Conservation (phyloP, 1,284 basidiomycete genomes). For the Leccinum glutinopallens region DNA sequence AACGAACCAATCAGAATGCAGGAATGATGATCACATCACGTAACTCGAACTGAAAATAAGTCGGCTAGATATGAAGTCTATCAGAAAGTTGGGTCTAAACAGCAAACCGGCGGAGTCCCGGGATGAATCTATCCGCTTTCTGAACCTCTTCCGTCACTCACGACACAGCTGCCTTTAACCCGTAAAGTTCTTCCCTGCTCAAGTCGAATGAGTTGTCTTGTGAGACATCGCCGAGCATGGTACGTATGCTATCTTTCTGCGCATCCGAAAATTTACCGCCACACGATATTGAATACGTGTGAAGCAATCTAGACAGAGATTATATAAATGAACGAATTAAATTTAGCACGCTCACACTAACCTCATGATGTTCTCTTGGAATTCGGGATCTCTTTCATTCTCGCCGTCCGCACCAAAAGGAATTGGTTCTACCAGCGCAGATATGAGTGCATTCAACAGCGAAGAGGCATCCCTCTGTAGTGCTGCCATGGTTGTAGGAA, state of each 20-base stretch:
- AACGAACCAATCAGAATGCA: conserved; percentile 27
- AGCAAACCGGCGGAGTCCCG: conserved; percentile 3
- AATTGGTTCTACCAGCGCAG: conserved; percentile 51
- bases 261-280: conserved; percentile 41
- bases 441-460: conserved; percentile 45
- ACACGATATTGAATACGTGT: conserved; percentile 55
- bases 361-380: conserved; percentile 79
- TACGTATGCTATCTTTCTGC: conserved; percentile 46
- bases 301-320: conserved; percentile 45
- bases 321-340: conserved; percentile 3
- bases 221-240: conserved; percentile 32
- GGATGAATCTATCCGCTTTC: conserved; percentile 26
- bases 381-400: conserved; percentile 69
- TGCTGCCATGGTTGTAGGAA: conserved; percentile 48
- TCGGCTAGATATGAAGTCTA: conserved; percentile 32
- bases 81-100: conserved; percentile 18
- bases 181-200: conserved; percentile 31
- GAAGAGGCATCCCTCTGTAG: conserved; percentile 42
- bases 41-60: conserved; percentile 29
- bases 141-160: conserved; percentile 23
- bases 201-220: conserved; percentile 30
- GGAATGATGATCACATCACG: conserved; percentile 27
- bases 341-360: conserved; percentile 36
- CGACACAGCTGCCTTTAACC: conserved; percentile 27
- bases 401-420: conserved; percentile 75